Evolutionary conservation across 75 land plant genomes (phyloP).

Genomic region (Chamaecyparis obtusa): DNA sequence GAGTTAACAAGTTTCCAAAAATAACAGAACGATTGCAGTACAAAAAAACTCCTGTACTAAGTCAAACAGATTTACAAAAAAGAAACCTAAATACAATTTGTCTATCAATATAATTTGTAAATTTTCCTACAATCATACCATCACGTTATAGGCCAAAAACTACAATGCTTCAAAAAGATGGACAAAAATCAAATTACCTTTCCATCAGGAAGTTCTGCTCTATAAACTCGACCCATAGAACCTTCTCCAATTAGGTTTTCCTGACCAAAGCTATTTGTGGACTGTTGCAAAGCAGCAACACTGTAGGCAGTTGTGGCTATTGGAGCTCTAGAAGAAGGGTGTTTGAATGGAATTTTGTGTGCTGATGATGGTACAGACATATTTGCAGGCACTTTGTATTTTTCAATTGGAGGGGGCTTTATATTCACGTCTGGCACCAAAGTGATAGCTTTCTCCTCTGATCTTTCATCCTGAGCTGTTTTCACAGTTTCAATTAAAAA

Average conservation of each 20-base stretch:
- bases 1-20: background rate
- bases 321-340: background rate
- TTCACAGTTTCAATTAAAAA: background rate
- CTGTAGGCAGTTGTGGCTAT: conserved; percentile 35
- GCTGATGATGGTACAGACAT: background rate
- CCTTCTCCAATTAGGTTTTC: conserved; percentile 66
- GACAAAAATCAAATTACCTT: conserved; percentile 41
- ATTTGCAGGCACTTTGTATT: conserved; percentile 1
- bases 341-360: background rate
- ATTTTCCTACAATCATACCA: background rate
- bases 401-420: conserved; percentile 13
- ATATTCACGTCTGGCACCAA: background rate
- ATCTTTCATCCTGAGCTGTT: background rate
- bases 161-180: background rate
- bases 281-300: conserved; percentile 70
- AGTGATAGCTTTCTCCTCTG: background rate
- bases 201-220: conserved; percentile 65
- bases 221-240: conserved; percentile 60
- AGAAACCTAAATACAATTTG: background rate
- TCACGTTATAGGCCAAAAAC: background rate
- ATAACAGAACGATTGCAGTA: background rate
- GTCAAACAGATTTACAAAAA: background rate
- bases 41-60: background rate
- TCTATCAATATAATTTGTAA: background rate
- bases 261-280: conserved; percentile 66